These are phyloP conservation scores for Mycena amicta DNA, from an alignment of 768 basidiomycete species.

Conservation along the genomic window DNA sequence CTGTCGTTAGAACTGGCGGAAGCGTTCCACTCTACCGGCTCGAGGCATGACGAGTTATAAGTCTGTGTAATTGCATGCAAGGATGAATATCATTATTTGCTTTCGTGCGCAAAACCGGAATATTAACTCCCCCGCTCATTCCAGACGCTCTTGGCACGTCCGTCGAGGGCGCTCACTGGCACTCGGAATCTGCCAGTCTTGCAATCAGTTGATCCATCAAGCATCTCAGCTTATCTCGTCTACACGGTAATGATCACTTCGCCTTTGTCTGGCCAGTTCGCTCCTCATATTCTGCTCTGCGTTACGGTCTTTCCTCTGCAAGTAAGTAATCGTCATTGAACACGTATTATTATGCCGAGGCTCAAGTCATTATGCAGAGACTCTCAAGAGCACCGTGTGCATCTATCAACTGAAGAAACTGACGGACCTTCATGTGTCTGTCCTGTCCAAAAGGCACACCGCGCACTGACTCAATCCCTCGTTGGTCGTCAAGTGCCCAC, in stretches of 20 bases:
- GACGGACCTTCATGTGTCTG: no score
- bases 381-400: no score
- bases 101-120: background rate
- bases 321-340: no score
- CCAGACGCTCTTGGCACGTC: slow-evolving; percentile 22
- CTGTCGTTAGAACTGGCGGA: slow-evolving; percentile 52
- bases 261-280: no score
- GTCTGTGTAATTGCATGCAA: slow-evolving; percentile 20
- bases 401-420: no score
- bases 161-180: background rate
- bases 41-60: slow-evolving; percentile 48
- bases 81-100: slow-evolving; percentile 28
- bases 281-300: no score
- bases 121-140: background rate
- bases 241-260: no score
- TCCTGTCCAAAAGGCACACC: slow-evolving; percentile 5
- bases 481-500: slow-evolving; percentile 21
- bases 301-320: no score
- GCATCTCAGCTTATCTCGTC: background rate
- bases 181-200: slow-evolving; percentile 2
- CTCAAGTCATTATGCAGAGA: background rate
- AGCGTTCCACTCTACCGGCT: slow-evolving; percentile 48
- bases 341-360: background rate
- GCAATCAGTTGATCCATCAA: background rate
- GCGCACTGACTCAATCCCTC: slow-evolving; percentile 10